Evolutionary conservation across 1,284 basidiomycete species (phyloP).

Genomic region (Taiwanofungus camphoratus): DNA sequence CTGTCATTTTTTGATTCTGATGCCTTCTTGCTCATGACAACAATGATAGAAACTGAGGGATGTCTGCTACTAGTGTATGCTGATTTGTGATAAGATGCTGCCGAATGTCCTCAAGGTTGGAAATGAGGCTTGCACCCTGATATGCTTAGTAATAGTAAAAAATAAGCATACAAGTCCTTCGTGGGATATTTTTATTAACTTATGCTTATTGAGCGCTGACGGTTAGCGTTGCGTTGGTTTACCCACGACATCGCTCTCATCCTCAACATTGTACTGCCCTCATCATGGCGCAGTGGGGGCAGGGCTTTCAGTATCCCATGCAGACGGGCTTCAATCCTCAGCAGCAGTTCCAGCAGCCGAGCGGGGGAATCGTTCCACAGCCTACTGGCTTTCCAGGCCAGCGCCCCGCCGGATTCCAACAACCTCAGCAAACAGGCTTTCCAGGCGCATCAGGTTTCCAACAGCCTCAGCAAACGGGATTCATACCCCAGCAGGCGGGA

Average conservation of each 20-base stretch:
- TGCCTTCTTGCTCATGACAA: no score
- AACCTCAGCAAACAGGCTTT: constrained; percentile 34
- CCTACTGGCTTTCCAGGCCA: constrained; percentile 34
- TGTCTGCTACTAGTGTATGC: no score
- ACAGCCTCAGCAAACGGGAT: constrained; percentile 35
- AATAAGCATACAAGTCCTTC: no score
- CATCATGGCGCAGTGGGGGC: constrained; percentile 58
- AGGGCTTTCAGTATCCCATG: constrained; percentile 53
- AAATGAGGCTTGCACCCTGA: no score
- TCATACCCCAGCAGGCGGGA: constrained; percentile 21
- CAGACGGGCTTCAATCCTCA: constrained; percentile 54
- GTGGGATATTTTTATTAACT: not conserved
- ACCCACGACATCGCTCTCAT: constrained; percentile 7
- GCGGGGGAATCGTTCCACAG: constrained; percentile 32
- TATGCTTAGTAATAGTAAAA: not conserved
- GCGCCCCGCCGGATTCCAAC: constrained; percentile 30
- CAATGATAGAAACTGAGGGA: no score
- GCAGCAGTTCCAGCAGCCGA: constrained; percentile 36
- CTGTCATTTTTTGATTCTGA: no score
- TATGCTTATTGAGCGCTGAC: no score
- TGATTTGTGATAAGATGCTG: no score
- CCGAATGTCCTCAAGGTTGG: no score
- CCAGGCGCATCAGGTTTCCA: constrained; percentile 31
- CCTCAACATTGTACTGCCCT: constrained; percentile 3
- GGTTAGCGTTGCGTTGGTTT: no score